Conservation (phyloP, 352 stramenopile genomes). For the Poterioochromonas sp. region DNA sequence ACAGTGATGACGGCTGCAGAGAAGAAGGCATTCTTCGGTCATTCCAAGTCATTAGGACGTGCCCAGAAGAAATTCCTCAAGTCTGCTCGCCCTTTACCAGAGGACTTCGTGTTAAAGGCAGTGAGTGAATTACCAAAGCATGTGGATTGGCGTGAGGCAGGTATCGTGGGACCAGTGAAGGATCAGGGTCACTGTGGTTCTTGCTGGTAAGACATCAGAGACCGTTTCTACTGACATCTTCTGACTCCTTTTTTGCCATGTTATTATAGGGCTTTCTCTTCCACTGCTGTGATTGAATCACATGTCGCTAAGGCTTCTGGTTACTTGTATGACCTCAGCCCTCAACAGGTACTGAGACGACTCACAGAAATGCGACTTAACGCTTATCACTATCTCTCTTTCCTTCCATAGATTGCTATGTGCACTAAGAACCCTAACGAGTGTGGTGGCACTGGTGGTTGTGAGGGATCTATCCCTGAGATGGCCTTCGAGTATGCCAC, state of each 20-base stretch:
- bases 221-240: neutral
- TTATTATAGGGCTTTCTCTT: neutral
- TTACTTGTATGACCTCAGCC: neutral
- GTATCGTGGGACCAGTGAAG: neutral
- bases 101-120: neutral
- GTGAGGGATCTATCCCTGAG: constrained; percentile 33
- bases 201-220: too few species aligned
- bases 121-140: neutral
- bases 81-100: neutral
- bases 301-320: constrained; percentile 1
- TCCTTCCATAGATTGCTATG: neutral
- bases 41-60: neutral
- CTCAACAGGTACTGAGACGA: neutral
- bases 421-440: constrained; percentile 35
- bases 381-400: neutral
- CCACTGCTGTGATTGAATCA: constrained; percentile 17
- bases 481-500: constrained; percentile 38
- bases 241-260: neutral
- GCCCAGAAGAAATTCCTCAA: neutral
- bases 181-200: neutral
- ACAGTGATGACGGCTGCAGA: neutral
- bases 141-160: constrained; percentile 2
- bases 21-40: constrained; percentile 3
- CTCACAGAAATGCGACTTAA: neutral
- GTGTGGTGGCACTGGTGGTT: constrained; percentile 38